Conservation (phyloP, 2,329 filamentous ascomycete species). For the Xylariales sp. region DNA sequence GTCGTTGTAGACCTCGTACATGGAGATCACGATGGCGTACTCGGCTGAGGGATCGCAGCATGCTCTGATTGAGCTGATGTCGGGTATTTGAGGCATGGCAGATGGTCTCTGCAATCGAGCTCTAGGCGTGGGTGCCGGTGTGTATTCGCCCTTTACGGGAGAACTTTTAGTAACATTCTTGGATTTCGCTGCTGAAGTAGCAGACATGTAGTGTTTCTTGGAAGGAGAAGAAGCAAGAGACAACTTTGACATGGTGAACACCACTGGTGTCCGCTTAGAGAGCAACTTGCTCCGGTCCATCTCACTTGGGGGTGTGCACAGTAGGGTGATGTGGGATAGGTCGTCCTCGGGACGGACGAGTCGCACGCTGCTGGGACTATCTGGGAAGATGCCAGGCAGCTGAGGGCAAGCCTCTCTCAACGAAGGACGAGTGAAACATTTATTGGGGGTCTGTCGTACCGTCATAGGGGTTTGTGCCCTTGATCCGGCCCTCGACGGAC, state of each 20-base stretch:
- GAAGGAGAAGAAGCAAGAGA: slow-evolving; percentile 22
- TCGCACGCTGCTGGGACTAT: slow-evolving; percentile 40
- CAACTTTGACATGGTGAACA: slow-evolving; percentile 26
- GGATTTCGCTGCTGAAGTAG: slow-evolving; percentile 39
- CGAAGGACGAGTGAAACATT: slow-evolving; percentile 38
- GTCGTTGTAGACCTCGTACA: slow-evolving; percentile 99
- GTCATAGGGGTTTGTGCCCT: slow-evolving; percentile 66
- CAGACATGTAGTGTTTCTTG: slow-evolving; percentile 38
- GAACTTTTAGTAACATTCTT: slow-evolving; percentile 44
- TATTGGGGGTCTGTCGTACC: slow-evolving; percentile 45
- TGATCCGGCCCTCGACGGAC: slow-evolving; percentile 54
- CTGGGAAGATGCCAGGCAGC: slow-evolving; percentile 19
- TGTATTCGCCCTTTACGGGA: slow-evolving; percentile 43
- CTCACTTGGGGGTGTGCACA: slow-evolving; percentile 23
- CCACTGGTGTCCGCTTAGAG: slow-evolving; percentile 14
- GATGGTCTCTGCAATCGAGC: slow-evolving; percentile 64
- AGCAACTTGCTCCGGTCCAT: slow-evolving; percentile 4
- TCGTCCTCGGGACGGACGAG: slow-evolving; percentile 32
- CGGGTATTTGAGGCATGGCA: slow-evolving; percentile 67
- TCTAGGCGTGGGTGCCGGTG: slow-evolving; percentile 52
- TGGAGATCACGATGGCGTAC: slow-evolving; percentile 85
- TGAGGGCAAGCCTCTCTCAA: slow-evolving; percentile 21
- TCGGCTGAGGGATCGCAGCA: slow-evolving; percentile 65
- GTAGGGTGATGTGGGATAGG: slow-evolving; percentile 18
- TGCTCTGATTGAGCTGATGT: slow-evolving; percentile 66